phyloP scores from a whole-genome alignment of 495 filamentous ascomycete species.

The Aspergillus indologenus region DNA sequence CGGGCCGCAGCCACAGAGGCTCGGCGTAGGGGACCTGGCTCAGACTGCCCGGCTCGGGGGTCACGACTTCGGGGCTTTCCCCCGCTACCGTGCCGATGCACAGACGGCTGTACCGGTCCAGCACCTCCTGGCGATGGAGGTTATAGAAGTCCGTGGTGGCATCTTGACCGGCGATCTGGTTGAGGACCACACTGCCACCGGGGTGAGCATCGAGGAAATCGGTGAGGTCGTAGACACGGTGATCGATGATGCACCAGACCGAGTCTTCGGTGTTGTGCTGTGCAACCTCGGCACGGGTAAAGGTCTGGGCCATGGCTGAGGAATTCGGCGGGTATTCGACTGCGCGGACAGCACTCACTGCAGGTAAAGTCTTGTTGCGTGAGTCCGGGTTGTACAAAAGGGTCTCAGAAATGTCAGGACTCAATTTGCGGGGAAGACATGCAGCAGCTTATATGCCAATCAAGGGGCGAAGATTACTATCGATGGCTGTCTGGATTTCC shows the following conservation, averaged over 20 bases:
- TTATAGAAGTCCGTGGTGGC: constrained; percentile 57
- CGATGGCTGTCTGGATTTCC: not conserved
- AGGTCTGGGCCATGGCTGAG: constrained; percentile 28
- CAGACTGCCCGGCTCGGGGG: constrained; percentile 66
- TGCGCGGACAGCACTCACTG: too few species aligned
- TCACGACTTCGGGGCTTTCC: constrained; percentile 71
- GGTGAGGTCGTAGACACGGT: constrained; percentile 59
- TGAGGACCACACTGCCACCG: constrained; percentile 53
- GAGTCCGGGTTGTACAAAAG: too few species aligned
- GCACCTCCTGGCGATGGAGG: constrained; percentile 60
- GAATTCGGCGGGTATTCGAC: too few species aligned
- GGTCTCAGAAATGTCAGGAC: not conserved
- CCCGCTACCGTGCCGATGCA: constrained; percentile 72
- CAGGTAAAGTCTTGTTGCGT: too few species aligned
- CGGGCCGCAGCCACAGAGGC: constrained; percentile 73
- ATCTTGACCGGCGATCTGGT: constrained; percentile 55
- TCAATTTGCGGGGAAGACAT: constrained; percentile 11
- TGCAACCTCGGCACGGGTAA: constrained; percentile 47
- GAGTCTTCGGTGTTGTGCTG: constrained; percentile 54
- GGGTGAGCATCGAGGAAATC: constrained; percentile 59
- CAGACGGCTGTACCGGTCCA: constrained; percentile 71
- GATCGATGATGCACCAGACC: constrained; percentile 57
- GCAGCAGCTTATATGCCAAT: not conserved
- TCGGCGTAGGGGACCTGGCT: constrained; percentile 78
- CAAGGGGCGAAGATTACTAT: constrained; percentile 5